Percentiles rank a stretch among this genome's conserved stretches.
These are phyloP conservation scores for Daldinia eschscholtzii DNA, from an alignment of 2,329 filamentous ascomycete species.

Conservation along the genomic window DNA sequence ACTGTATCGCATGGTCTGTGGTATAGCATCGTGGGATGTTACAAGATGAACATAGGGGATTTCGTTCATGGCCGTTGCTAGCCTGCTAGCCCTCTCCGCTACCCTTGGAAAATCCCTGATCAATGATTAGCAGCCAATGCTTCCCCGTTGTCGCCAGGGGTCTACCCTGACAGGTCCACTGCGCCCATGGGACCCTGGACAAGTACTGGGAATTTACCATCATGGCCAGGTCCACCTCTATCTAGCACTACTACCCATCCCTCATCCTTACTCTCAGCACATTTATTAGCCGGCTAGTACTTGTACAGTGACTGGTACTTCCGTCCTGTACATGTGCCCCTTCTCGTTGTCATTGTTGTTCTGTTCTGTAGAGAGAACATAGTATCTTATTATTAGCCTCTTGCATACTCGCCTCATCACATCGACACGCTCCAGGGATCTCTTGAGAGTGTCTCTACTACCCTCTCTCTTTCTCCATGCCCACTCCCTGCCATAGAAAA, in stretches of 20 bases:
- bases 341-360: slow-evolving; percentile 34
- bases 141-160: slow-evolving; percentile 49
- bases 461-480: slow-evolving; percentile 42
- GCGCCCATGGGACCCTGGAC: slow-evolving; percentile 45
- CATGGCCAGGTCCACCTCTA: slow-evolving; percentile 49
- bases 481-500: slow-evolving; percentile 39
- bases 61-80: slow-evolving; percentile 38
- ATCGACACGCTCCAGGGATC: slow-evolving; percentile 44
- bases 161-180: slow-evolving; percentile 49
- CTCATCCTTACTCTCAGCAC: slow-evolving; percentile 46
- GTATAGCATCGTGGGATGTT: slow-evolving; percentile 38
- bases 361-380: slow-evolving; percentile 31
- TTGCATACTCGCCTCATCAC: slow-evolving; percentile 43
- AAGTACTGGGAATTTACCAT: slow-evolving; percentile 49
- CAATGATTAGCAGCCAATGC: slow-evolving; percentile 51
- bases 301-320: slow-evolving; percentile 25
- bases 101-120: slow-evolving; percentile 49
- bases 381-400: slow-evolving; percentile 43
- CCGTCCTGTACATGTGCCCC: slow-evolving; percentile 18
- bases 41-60: slow-evolving; percentile 38
- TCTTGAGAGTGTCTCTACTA: slow-evolving; percentile 34
- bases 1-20: slow-evolving; percentile 27
- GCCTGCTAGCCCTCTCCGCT: slow-evolving; percentile 27
- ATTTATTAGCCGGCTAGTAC: slow-evolving; percentile 40
- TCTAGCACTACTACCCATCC: slow-evolving; percentile 46